Evolutionary conservation across 192 early-diverging fungal genomes (phyloP).

Genomic region (Entomortierella parvispora): DNA sequence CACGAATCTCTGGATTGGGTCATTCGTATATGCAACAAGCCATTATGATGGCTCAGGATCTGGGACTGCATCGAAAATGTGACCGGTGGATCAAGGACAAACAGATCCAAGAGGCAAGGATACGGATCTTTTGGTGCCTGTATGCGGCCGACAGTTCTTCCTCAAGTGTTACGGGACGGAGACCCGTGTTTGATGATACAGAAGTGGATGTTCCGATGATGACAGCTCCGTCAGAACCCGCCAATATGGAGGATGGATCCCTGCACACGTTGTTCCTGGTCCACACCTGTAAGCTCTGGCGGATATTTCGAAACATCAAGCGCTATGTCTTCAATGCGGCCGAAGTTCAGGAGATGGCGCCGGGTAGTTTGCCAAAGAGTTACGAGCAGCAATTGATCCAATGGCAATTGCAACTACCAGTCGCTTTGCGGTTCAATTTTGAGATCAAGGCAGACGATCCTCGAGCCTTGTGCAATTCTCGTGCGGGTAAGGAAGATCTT

Average conservation of each 20-base stretch:
- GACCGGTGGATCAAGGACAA: slow-evolving; percentile 48
- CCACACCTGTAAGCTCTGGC: slow-evolving; percentile 32
- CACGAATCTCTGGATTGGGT: slow-evolving; percentile 42
- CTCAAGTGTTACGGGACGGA: slow-evolving; percentile 41
- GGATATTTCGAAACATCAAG: slow-evolving; percentile 48
- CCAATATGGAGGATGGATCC: slow-evolving; percentile 18
- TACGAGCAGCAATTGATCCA: slow-evolving; percentile 51
- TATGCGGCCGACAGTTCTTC: slow-evolving; percentile 38
- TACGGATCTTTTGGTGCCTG: slow-evolving; percentile 46
- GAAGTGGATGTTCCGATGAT: slow-evolving; percentile 38
- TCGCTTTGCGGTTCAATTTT: slow-evolving; percentile 27
- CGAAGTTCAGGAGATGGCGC: slow-evolving; percentile 43
- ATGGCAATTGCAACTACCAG: slow-evolving; percentile 47
- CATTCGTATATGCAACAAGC: slow-evolving; percentile 42
- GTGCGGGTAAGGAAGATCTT: slow-evolving; percentile 31
- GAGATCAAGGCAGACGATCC: slow-evolving; percentile 42
- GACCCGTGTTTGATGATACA: slow-evolving; percentile 42
- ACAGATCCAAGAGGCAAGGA: slow-evolving; percentile 38
- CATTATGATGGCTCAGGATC: slow-evolving; percentile 32
- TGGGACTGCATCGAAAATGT: slow-evolving; percentile 47
- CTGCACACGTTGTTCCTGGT: slow-evolving; percentile 27
- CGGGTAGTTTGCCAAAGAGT: slow-evolving; percentile 42
- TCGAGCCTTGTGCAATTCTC: slow-evolving; percentile 31
- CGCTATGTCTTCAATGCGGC: slow-evolving; percentile 42
- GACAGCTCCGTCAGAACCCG: not conserved